These are phyloP conservation scores for Zymoseptoria pseudotritici DNA, from an alignment of 2,329 filamentous ascomycete genomes.

Conservation along the genomic window DNA sequence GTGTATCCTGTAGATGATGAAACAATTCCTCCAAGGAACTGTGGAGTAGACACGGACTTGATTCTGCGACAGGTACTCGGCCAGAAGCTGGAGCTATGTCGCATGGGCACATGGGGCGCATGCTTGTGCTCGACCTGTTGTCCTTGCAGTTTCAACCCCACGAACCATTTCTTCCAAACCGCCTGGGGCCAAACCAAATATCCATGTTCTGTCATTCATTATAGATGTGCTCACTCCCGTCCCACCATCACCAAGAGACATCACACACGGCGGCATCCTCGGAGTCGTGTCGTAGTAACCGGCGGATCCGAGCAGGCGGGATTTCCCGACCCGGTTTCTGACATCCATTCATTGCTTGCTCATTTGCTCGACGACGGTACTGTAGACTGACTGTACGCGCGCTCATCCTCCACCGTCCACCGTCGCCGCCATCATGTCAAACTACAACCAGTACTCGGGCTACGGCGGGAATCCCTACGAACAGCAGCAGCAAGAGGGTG, in stretches of 20 bases:
- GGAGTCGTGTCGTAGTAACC: not conserved
- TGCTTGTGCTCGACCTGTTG: no score
- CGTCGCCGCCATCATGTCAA: conserved; percentile 45
- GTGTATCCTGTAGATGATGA: not conserved
- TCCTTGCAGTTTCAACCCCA: no score
- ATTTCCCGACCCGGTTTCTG: not conserved
- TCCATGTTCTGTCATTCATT: no score
- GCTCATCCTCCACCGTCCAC: conserved; percentile 3
- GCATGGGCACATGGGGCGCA: no score
- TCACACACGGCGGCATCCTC: not conserved
- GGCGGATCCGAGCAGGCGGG: not conserved
- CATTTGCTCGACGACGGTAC: no score
- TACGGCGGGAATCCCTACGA: conserved; percentile 57
- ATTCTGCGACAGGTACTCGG: no score
- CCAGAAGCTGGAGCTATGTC: no score
- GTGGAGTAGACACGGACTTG: no score
- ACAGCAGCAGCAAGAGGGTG: conserved; percentile 51
- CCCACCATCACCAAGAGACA: not conserved
- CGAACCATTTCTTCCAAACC: no score
- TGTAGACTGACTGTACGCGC: not conserved
- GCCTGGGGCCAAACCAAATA: no score
- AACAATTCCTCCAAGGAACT: not conserved
- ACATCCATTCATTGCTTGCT: no score
- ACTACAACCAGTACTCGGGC: conserved; percentile 52
- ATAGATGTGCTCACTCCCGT: no score